These are phyloP conservation scores for Ustanciosporium gigantosporum DNA, from an alignment of 1,284 basidiomycete species.

Conservation along the genomic window DNA sequence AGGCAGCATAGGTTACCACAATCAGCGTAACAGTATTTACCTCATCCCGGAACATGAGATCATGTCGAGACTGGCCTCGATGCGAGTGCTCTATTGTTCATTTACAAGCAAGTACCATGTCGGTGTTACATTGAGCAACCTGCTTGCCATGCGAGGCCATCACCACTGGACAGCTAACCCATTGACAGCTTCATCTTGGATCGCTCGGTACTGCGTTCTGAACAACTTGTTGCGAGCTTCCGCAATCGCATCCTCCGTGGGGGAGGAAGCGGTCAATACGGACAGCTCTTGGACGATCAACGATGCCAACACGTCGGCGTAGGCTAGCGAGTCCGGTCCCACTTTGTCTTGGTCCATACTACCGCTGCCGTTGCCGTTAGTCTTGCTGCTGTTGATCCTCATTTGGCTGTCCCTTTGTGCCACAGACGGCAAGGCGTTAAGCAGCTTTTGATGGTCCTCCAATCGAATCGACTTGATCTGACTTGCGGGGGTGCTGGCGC, in stretches of 20 bases:
- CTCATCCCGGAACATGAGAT: too few species aligned
- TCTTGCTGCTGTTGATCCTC: background rate
- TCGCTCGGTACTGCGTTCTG: conserved; percentile 80
- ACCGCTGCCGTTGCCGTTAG: background rate
- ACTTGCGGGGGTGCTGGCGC: conserved; percentile 20
- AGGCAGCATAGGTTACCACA: too few species aligned
- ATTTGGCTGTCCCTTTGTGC: background rate
- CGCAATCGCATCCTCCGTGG: conserved; percentile 58
- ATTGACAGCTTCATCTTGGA: conserved; percentile 78
- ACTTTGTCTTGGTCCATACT: conserved; percentile 1
- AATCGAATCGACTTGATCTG: conserved; percentile 17
- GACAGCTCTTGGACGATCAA: conserved; percentile 64
- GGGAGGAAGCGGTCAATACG: conserved; percentile 17
- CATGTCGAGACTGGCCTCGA: too few species aligned
- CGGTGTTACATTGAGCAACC: too few species aligned
- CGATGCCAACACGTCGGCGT: conserved; percentile 65
- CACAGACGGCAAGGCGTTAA: conserved; percentile 6
- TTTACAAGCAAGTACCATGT: too few species aligned
- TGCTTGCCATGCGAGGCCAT: too few species aligned
- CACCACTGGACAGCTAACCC: conserved; percentile 84
- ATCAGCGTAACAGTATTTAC: too few species aligned
- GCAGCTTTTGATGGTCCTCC: conserved; percentile 17
- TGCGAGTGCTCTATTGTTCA: too few species aligned
- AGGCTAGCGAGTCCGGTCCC: conserved; percentile 12
- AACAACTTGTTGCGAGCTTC: conserved; percentile 66